Evolutionary conservation across 2,329 filamentous ascomycete species (phyloP).

Genomic region (Cercospora zeae-maydis): DNA sequence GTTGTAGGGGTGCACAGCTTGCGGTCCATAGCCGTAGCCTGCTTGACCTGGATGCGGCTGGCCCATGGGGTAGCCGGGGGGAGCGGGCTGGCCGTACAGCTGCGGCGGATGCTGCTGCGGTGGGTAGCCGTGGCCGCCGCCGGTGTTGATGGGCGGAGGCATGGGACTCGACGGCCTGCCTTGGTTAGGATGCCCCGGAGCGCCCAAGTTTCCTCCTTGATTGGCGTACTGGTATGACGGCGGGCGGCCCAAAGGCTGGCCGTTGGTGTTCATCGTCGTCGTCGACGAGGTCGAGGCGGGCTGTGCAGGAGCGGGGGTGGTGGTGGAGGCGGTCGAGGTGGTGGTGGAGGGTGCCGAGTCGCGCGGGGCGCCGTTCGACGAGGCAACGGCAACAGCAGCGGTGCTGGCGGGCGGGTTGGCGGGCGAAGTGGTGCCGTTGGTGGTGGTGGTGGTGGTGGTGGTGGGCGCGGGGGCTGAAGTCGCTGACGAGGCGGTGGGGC

Average conservation of each 20-base stretch:
- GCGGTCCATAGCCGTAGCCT: constrained; percentile 20
- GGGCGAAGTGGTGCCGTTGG: constrained; percentile 32
- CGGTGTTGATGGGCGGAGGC: constrained; percentile 46
- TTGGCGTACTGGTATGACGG: constrained; percentile 61
- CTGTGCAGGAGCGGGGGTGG: constrained; percentile 31
- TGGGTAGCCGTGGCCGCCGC: constrained; percentile 50
- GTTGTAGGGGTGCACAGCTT: constrained; percentile 17
- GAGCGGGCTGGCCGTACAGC: constrained; percentile 40
- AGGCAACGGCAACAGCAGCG: constrained; percentile 25
- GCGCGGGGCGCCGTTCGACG: constrained; percentile 42
- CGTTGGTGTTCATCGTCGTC: constrained; percentile 52
- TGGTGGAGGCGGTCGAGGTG: constrained; percentile 8
- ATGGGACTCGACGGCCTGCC: constrained; percentile 47
- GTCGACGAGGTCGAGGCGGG: constrained; percentile 46
- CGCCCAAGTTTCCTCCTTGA: constrained; percentile 39
- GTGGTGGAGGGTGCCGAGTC: constrained; percentile 3
- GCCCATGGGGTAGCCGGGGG: constrained; percentile 40
- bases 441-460: constrained; percentile 37
- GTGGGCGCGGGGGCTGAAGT: constrained; percentile 17
- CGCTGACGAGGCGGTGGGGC: constrained; percentile 6
- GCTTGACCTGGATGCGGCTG: constrained; percentile 29
- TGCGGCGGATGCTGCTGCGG: constrained; percentile 40
- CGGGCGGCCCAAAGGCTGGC: constrained; percentile 52
- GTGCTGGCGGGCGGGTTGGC: constrained; percentile 30
- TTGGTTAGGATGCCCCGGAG: constrained; percentile 42